phyloP scores from a whole-genome alignment of 108 stramenopile species.

The Nitzschia sp. region DNA sequence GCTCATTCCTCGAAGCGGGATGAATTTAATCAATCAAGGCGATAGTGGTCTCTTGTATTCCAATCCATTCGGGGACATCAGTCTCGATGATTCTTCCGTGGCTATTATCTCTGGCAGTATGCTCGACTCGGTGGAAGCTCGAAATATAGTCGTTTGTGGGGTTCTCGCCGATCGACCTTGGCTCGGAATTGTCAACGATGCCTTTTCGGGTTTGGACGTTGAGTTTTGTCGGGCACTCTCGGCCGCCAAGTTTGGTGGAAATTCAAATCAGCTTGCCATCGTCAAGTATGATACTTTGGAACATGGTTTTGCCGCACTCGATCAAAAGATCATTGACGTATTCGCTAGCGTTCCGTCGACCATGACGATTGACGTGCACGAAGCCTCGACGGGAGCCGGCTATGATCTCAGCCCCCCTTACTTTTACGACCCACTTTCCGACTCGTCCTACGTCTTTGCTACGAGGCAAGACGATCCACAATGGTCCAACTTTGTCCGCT shows the following conservation, averaged over 20 bases:
- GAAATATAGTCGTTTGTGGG: constrained; percentile 43
- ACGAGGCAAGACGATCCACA: constrained; percentile 51
- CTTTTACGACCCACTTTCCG: constrained; percentile 46
- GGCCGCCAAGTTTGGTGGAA: constrained; percentile 52
- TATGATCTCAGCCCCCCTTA: constrained; percentile 46
- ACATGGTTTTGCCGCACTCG: constrained; percentile 21
- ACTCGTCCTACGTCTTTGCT: not conserved
- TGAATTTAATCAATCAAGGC: constrained; percentile 45
- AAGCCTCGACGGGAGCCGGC: constrained; percentile 26
- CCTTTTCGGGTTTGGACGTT: constrained; percentile 44
- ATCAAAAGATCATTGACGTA: constrained; percentile 42
- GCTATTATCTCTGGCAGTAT: not conserved
- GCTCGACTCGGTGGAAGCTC: constrained; percentile 11
- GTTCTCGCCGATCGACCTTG: constrained; percentile 7
- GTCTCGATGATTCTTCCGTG: not conserved
- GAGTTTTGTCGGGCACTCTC: constrained; percentile 51
- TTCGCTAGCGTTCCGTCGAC: constrained; percentile 30
- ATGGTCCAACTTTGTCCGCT: constrained; percentile 48
- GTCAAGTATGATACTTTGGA: constrained; percentile 25
- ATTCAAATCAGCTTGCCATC: not conserved
- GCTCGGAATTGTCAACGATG: constrained; percentile 8
- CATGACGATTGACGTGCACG: constrained; percentile 29
- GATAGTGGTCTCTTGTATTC: constrained; percentile 40
- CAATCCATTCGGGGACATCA: constrained; percentile 37
- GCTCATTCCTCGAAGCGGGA: constrained; percentile 14